Base-by-base conservation (phyloP, 495 filamentous ascomycete species). In the Chaetomium fimeti region DNA sequence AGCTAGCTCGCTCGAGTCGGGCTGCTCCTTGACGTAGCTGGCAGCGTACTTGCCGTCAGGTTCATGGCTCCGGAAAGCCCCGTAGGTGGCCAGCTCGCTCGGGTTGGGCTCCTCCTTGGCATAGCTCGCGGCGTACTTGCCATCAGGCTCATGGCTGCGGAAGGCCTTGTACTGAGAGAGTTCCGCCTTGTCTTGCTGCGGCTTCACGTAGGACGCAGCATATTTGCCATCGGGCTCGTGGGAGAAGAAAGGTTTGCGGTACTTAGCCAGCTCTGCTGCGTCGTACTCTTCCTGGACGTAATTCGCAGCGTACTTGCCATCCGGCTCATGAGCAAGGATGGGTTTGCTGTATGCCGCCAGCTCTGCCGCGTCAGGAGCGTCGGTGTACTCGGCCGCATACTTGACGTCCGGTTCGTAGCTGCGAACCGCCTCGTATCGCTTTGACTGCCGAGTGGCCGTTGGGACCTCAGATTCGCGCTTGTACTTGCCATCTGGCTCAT, bases 281-380 rank as follows among this genome's bases (percentile, higher is more conserved):
- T 60, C 60, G 2, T 47, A 24, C 0, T 58, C 49, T 0, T 60
- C 25, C 18, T 62, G 38, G 5, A 43, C 62, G 12, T 64, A 42
- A 42, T 69, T 66, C 20, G 68, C 63, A 5, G 66, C 64, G 57
- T 78, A 72, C 55, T 69, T 72, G 13, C 69, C 69, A 27, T 72
- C 68, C 4, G 73, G 73, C 64, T 79, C 78, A 55, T 75, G 64
- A 51, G 68, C 70, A 16, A 71, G 70, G 47, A 77, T 73, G 7
- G 77, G 67, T 13, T 63, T 64, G 28, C 62, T 43, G 55, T 79
- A 79, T 8, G 63, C 20, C 11, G 61, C 69, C 22, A 77, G 47
- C 27, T 76, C 74, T 9, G 59, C 65, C 0, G 42, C 57, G 6
- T 58, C 45, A 4, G 68, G 63, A 2, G 52, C 27, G 16, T 65